Percentiles rank a stretch among this genome's conserved stretches.
These are phyloP conservation scores for Trametes cinnabarina DNA, from an alignment of 768 basidiomycete species.

Conservation along the genomic window DNA sequence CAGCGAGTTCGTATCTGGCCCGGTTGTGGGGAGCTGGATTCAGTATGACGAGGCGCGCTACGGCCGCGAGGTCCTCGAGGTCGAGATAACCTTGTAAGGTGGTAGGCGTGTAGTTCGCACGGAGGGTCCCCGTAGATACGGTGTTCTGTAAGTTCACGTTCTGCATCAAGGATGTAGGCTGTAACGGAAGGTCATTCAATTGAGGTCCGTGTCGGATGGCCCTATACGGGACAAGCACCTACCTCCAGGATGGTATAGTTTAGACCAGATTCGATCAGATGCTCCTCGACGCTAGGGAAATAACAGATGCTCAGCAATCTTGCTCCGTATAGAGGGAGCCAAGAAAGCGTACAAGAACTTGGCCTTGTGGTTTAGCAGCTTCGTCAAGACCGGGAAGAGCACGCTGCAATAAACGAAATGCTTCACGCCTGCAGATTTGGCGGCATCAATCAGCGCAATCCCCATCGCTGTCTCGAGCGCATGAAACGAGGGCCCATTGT, in stretches of 20 bases:
- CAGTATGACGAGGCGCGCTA: conserved; percentile 29
- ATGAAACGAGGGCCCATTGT: conserved; percentile 29
- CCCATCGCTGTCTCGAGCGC: conserved; percentile 33
- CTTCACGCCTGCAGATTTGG: conserved; percentile 31
- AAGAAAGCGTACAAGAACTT: conserved; percentile 19
- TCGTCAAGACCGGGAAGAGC: conserved; percentile 29
- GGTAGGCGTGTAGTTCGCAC: conserved; percentile 24
- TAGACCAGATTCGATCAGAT: conserved; percentile 36
- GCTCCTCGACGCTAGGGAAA: conserved; percentile 33
- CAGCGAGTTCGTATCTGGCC: conserved; percentile 36
- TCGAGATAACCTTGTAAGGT: conserved; percentile 36
- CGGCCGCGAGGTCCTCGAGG: conserved; percentile 31
- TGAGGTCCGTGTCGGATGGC: no score
- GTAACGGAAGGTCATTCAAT: no score
- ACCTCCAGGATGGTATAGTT: conserved; percentile 38
- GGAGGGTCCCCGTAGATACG: conserved; percentile 15
- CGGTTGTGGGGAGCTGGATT: conserved; percentile 30
- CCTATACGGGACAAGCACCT: background rate
- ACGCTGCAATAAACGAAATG: conserved; percentile 37
- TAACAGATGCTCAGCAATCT: no score
- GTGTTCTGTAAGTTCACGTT: conserved; percentile 26
- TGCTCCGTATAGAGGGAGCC: background rate
- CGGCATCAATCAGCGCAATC: conserved; percentile 33
- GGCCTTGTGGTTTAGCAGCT: conserved; percentile 31
- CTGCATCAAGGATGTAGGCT: conserved; percentile 37